These are phyloP conservation scores for Hyaloperonospora brassicae DNA, from an alignment of 352 stramenopile genomes.

Conservation along the genomic window DNA sequence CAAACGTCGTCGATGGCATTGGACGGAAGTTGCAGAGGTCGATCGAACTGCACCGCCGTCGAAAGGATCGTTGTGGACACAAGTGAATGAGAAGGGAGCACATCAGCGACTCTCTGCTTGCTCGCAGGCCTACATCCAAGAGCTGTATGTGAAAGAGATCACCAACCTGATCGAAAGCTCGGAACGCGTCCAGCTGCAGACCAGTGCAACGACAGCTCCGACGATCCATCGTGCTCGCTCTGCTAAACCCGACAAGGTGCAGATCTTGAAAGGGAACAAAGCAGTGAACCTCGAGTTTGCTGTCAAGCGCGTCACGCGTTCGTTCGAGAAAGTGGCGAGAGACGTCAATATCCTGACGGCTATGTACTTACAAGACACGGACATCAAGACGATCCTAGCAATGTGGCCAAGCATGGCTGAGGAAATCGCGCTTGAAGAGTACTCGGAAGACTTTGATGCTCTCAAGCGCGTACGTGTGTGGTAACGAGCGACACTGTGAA, in stretches of 20 bases:
- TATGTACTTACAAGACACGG: slow-evolving; percentile 20
- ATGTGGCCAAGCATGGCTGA: slow-evolving; percentile 29
- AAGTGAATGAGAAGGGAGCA: slow-evolving; percentile 8
- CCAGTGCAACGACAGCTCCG: not conserved
- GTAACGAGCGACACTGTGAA: not conserved
- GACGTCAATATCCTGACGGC: slow-evolving; percentile 25
- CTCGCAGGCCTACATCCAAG: slow-evolving; percentile 9
- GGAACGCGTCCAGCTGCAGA: slow-evolving; percentile 1
- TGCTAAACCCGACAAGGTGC: slow-evolving; percentile 8
- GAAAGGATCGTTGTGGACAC: slow-evolving; percentile 17
- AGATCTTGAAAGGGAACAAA: slow-evolving; percentile 23
- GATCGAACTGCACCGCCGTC: slow-evolving; percentile 11
- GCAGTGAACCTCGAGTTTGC: slow-evolving; percentile 19
- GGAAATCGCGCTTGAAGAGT: slow-evolving; percentile 18
- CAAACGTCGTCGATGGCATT: slow-evolving; percentile 22
- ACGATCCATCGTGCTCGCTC: not conserved
- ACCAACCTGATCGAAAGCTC: not conserved
- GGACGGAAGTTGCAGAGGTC: slow-evolving; percentile 10
- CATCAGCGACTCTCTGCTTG: slow-evolving; percentile 7
- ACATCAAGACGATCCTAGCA: slow-evolving; percentile 24
- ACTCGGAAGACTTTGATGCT: slow-evolving; percentile 11
- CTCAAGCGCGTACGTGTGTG: slow-evolving; percentile 17
- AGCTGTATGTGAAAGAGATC: slow-evolving; percentile 11
- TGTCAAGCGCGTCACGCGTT: slow-evolving; percentile 11
- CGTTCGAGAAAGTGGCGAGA: slow-evolving; percentile 16